These are phyloP conservation scores for Fusarium mundagurra DNA, from an alignment of 2,329 filamentous ascomycete species.

Conservation along the genomic window DNA sequence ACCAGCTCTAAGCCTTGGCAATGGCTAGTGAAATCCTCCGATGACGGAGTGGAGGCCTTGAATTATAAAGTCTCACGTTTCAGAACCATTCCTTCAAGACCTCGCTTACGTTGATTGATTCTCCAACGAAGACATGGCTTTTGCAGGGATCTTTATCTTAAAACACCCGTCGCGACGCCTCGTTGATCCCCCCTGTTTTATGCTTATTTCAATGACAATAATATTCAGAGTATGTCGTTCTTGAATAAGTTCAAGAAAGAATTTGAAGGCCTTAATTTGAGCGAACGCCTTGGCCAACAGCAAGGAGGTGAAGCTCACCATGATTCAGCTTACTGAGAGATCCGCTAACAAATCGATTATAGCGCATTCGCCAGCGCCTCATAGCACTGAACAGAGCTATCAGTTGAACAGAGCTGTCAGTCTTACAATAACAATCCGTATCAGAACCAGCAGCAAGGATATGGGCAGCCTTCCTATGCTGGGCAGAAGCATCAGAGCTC, in stretches of 20 bases:
- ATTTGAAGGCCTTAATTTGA: constrained; percentile 25
- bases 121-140: neutral
- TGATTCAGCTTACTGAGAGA: fast-evolving
- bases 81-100: neutral
- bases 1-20: too few species aligned
- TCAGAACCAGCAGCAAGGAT: neutral
- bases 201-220: fast-evolving
- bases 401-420: neutral
- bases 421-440: neutral
- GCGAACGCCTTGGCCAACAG: neutral
- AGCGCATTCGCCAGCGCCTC: neutral
- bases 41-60: neutral
- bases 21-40: neutral
- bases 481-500: neutral
- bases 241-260: constrained; percentile 31
- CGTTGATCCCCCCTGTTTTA: fast-evolving
- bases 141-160: neutral
- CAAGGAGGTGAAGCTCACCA: neutral
- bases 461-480: neutral
- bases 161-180: fast-evolving
- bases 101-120: neutral
- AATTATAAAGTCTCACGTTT: neutral
- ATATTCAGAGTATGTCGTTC: constrained; percentile 2
- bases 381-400: neutral
- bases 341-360: neutral